Percentiles rank a stretch among this genome's conserved stretches.
Conservation (phyloP, 2,329 filamentous ascomycete species). For the Colletotrichum liaoningense region DNA sequence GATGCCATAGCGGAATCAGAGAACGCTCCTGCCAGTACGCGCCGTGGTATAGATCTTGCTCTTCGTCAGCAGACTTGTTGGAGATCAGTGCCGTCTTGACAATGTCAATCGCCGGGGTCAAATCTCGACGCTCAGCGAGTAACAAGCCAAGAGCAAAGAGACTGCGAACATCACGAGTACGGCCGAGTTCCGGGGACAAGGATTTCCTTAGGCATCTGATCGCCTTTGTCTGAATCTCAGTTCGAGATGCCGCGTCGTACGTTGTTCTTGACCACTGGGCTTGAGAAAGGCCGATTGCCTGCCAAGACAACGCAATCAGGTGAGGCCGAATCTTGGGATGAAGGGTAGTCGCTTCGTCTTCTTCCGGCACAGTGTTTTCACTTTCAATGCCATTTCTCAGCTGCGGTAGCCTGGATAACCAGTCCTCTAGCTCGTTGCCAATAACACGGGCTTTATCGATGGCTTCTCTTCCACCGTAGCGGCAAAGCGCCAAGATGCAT, state of each 20-base stretch:
- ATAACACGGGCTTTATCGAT: slow-evolving; percentile 84
- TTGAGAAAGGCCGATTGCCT: slow-evolving; percentile 86
- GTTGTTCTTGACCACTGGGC: slow-evolving; percentile 90
- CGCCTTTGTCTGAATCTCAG: slow-evolving; percentile 81
- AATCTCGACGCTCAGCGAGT: slow-evolving; percentile 87
- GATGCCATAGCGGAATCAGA: slow-evolving; percentile 88
- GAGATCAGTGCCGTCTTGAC: slow-evolving; percentile 81
- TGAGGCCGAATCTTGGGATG: slow-evolving; percentile 65
- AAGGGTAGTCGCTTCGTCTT: slow-evolving; percentile 46
- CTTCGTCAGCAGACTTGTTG: slow-evolving; percentile 59
- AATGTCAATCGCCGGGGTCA: slow-evolving; percentile 83
- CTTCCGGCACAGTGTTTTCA: slow-evolving; percentile 43
- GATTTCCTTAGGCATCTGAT: slow-evolving; percentile 81
- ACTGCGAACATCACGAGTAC: slow-evolving; percentile 77
- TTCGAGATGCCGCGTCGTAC: slow-evolving; percentile 77
- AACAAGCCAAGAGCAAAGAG: slow-evolving; percentile 85
- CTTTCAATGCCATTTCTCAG: slow-evolving; percentile 44
- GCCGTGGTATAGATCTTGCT: slow-evolving; percentile 57
- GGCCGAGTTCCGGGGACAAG: slow-evolving; percentile 73
- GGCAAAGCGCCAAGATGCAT: slow-evolving; percentile 83
- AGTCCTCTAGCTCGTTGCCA: slow-evolving; percentile 77
- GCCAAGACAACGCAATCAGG: slow-evolving; percentile 78
- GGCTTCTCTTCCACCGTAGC: slow-evolving; percentile 79
- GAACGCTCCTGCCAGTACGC: slow-evolving; percentile 72
- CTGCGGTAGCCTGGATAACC: slow-evolving; percentile 72